A percentile compares a stretch with the other conserved stretches of the same genome.
Conservation (phyloP, 73 alveolate species). For the Tetrahymena thermophila region DNA sequence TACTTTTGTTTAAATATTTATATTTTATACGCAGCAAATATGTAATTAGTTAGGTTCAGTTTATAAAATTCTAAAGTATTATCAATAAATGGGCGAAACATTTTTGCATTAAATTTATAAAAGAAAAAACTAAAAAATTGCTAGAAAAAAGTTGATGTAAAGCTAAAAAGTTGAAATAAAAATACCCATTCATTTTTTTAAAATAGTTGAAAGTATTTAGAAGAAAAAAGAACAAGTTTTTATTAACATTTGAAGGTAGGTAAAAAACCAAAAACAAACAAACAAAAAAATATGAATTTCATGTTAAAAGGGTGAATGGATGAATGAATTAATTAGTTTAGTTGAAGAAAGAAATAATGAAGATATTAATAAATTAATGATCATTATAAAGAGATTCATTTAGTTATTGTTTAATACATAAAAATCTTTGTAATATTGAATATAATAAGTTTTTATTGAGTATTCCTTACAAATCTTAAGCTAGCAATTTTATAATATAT, state of each 20-base stretch:
- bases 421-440: not conserved
- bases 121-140: not conserved
- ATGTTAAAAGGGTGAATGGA: not conserved
- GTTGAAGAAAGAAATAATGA: not conserved
- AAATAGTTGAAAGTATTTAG: not conserved
- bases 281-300: no score
- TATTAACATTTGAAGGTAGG: not conserved
- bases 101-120: not conserved
- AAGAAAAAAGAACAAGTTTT: not conserved
- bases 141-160: not conserved
- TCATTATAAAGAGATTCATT: not conserved
- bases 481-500: not conserved
- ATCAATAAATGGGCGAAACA: not conserved
- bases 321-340: not conserved
- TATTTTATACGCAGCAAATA: no score
- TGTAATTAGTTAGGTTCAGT: no score
- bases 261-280: no score
- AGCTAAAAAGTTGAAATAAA: not conserved
- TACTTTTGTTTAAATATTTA: not conserved
- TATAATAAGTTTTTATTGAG: not conserved
- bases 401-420: not conserved
- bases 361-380: not conserved
- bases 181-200: no score
- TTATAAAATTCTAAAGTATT: no score
- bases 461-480: not conserved